phyloP scores from a whole-genome alignment of 495 filamentous ascomycete genomes.

The Ramalina intermedia region DNA sequence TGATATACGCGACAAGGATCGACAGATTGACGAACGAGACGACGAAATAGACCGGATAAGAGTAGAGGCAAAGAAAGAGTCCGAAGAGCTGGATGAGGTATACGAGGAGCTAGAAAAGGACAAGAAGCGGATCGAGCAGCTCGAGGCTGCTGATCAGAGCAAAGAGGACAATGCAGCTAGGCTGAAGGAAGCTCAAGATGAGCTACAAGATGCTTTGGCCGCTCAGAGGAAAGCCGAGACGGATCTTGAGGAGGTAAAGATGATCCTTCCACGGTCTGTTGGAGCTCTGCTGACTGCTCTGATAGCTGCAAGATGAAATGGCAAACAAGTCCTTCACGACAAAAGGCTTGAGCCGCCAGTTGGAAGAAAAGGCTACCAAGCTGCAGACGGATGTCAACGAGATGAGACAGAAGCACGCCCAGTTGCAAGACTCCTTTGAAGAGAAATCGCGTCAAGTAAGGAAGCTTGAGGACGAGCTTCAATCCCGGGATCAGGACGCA shows the following conservation, averaged over 20 bases:
- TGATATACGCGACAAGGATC: constrained; percentile 50
- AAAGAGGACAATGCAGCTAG: constrained; percentile 36
- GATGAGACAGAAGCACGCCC: constrained; percentile 42
- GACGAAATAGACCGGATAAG: constrained; percentile 49
- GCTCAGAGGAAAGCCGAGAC: constrained; percentile 39
- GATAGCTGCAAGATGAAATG: constrained; percentile 58
- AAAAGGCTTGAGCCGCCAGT: constrained; percentile 60
- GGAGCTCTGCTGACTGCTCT: background rate
- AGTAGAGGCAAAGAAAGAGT: constrained; percentile 38
- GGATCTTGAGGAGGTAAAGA: constrained; percentile 25
- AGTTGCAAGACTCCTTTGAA: constrained; percentile 34
- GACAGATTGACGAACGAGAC: constrained; percentile 46
- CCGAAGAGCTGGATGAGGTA: constrained; percentile 35
- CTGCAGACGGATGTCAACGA: constrained; percentile 49
- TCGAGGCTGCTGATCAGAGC: constrained; percentile 35
- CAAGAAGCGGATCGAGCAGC: constrained; percentile 41
- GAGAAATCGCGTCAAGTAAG: constrained; percentile 29
- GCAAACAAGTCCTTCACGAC: constrained; percentile 64
- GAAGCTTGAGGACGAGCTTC: constrained; percentile 27
- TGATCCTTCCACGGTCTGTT: background rate
- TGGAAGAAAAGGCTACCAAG: constrained; percentile 52
- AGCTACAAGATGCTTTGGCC: constrained; percentile 46
- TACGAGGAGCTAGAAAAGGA: constrained; percentile 38
- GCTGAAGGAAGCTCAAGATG: constrained; percentile 41
- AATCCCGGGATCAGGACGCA: constrained; percentile 28